phyloP scores from a whole-genome alignment of 2,329 filamentous ascomycete genomes.

The Camillea tinctor region DNA sequence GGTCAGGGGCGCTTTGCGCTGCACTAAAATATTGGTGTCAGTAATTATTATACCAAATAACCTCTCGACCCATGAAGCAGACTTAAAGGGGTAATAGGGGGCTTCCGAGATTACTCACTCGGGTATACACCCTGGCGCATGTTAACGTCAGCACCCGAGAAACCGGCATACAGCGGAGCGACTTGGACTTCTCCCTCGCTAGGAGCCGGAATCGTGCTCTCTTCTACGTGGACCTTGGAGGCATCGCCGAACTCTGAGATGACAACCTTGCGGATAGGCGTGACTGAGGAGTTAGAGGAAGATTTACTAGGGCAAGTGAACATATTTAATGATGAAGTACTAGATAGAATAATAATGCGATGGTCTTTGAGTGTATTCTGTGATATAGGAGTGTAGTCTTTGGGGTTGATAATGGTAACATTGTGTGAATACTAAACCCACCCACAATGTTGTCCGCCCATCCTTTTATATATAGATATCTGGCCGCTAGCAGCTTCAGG shows the following conservation, averaged over 20 bases:
- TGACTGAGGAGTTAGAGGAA: background rate
- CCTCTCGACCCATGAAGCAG: no score
- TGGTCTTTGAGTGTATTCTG: background rate
- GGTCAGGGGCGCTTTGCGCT: constrained; percentile 44
- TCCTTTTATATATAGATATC: background rate
- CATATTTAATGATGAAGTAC: background rate
- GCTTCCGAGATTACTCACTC: background rate
- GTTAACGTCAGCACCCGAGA: constrained; percentile 47
- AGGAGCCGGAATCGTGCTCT: constrained; percentile 7
- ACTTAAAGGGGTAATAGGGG: no score
- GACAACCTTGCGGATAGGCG: constrained; percentile 13
- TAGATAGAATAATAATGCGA: background rate
- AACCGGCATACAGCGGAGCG: constrained; percentile 27
- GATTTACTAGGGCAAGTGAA: background rate
- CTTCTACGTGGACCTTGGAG: constrained; percentile 9
- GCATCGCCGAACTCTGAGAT: constrained; percentile 15
- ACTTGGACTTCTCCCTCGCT: constrained; percentile 11
- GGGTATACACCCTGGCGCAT: constrained; percentile 51
- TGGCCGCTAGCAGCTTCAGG: background rate
- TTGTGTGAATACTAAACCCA: background rate
- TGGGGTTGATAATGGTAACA: background rate
- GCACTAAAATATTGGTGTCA: constrained; percentile 20
- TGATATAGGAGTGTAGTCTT: background rate
- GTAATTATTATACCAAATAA: no score
- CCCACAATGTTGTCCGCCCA: background rate